Percentiles rank a stretch among this genome's conserved stretches.
Conservation (phyloP, 495 filamentous ascomycete genomes). For the Beverwykella pulmonaria region DNA sequence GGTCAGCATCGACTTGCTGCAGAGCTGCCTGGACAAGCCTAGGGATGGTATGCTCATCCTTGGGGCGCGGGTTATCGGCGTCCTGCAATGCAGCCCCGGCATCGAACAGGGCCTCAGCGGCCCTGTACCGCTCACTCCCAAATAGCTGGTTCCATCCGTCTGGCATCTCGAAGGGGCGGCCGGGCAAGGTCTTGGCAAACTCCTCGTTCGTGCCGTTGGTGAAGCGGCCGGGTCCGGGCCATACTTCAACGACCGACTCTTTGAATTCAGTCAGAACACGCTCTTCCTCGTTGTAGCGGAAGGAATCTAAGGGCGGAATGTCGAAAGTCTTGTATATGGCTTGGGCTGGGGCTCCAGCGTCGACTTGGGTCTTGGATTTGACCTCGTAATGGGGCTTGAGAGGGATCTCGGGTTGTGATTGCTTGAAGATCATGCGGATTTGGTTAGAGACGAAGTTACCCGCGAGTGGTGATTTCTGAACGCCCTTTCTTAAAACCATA, state of each 20-base stretch:
- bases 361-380: conserved; percentile 80
- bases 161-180: conserved; percentile 92
- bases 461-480: conserved; percentile 78
- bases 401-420: conserved; percentile 73
- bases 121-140: conserved; percentile 78
- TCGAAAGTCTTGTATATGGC: conserved; percentile 68
- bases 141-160: conserved; percentile 95
- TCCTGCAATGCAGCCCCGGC: conserved; percentile 64
- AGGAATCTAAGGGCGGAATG: conserved; percentile 67
- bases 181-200: conserved; percentile 62
- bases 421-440: conserved; percentile 76
- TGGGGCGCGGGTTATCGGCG: conserved; percentile 54
- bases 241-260: conserved; percentile 92
- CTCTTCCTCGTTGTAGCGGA: conserved; percentile 83
- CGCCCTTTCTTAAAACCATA: conserved; percentile 83
- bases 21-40: conserved; percentile 77
- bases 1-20: conserved; percentile 79
- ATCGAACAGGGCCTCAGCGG: conserved; percentile 88
- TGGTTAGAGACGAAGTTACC: conserved; percentile 89
- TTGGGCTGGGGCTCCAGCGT: conserved; percentile 79
- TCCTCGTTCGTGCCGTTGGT: conserved; percentile 70
- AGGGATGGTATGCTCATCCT: conserved; percentile 73
- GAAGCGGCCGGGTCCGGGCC: conserved; percentile 78
- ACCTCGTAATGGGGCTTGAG: conserved; percentile 86
- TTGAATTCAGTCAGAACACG: conserved; percentile 94